Evolutionary conservation across 371 early-diverging fungal species (phyloP), one percentile per base, ranked within the genome.

Genomic region (Capillidium rhysosporum): DNA sequence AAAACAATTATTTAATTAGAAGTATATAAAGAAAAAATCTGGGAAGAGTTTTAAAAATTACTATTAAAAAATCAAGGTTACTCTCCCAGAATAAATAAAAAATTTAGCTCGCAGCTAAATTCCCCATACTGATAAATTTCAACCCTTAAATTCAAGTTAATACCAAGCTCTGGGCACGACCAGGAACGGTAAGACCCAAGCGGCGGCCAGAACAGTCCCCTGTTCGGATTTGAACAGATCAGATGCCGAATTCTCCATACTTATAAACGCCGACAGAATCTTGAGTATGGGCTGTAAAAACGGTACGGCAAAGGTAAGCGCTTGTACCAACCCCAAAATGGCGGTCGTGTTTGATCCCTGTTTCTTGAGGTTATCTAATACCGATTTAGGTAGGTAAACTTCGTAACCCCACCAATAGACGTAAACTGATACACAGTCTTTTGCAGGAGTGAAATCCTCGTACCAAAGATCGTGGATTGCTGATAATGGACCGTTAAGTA

Each of bases 341-440:
- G 54, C 8, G 24, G 9, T 43, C 9, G 54, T 43, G 9, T 16
- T 38, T 3, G 40, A 41, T 10, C 54, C 54, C 24, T 43, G n/a
- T 38, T 53, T 39, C 14, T 16, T 39, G 3, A 53, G 31, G 16
- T 43, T 10, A 9, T 53, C 28, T 25, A 53, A 21, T 16, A 53
- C 29, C 16, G 16, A 9, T 16, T 12, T 28, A 4, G 54, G 54
- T 23, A 53, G 26, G 29, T 53, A 53, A 8, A 53, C 28, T 20
- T 53, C 54, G 23, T 53, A 53, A 2, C 54, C 54, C 54, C 54
- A 53, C 54, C 54, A 53, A 21, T 53, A 53, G 4, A 43, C 44
- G 28, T 40, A 53, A 3, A 53, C 54, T 20, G 54, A 53, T 40
- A 53, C 54, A 1, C 14, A 40, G 40, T 53, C 54, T 40, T 10